Base-by-base conservation (phyloP, 1,284 basidiomycete species). In the Porodaedalea pini region DNA sequence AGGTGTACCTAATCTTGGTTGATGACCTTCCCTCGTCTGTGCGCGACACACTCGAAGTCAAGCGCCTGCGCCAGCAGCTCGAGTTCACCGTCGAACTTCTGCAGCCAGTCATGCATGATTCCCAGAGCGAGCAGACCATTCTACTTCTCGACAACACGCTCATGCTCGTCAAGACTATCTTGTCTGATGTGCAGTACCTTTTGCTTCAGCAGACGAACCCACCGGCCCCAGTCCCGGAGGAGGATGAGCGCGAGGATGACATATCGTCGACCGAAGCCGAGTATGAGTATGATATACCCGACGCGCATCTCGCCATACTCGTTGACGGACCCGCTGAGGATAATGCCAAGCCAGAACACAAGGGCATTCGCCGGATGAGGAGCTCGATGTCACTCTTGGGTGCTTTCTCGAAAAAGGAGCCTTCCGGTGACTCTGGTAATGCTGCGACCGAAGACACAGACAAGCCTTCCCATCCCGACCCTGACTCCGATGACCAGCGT, bases 1-100 rank as follows among this genome's bases (percentile, higher is more conserved):
- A 13, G 13, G 11, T 27, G 1, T 53, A 52, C 41, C 41, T 57
- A 17, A 37, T 23, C 5, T 23, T 31, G 13, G 23, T 57, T 6
- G 51, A 57, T 15, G 13, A 37, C 3, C 56, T 57, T 27, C 56
- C 56, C n/a, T 6, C 21, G n/a, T 41, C 21, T 29, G 31, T 57
- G 8, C 49, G 51, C n/a, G 56, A 57, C n/a, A 52, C 50, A 6
- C 29, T 45, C n/a, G 49, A 47, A 15, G 56, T 57, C 27, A 40
- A 52, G 43, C 34, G 49, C 17, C 27, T 57, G 23, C 49, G 50
- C n/a, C 19, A 44, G 15, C 40, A 45, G 21, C 50, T 52, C n/a
- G 31, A 45, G 25, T 25, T 45, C n/a, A 48, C 56, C 6, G 10
- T 52, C 13, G 50, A 52, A 2, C 43, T 57, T 3, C 29, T 57